Evolutionary conservation across 2,329 filamentous ascomycete species (phyloP).

Genomic region (Fusarium sp.): DNA sequence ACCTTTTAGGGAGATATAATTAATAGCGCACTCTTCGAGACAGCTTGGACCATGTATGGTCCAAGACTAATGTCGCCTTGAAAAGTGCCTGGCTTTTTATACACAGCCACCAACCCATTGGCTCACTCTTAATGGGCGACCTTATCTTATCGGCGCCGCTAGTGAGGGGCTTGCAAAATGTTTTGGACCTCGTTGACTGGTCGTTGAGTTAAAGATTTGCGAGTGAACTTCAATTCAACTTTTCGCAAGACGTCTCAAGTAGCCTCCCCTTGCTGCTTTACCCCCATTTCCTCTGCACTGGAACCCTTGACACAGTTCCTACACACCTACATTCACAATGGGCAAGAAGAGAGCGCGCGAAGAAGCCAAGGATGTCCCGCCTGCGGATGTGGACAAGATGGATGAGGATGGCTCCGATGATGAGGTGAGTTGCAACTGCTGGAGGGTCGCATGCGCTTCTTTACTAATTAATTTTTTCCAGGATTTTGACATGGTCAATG

Average conservation of each 20-base stretch:
- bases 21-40: background rate
- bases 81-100: background rate
- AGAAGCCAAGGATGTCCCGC: constrained; percentile 56
- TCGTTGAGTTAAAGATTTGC: constrained; percentile 25
- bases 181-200: constrained; percentile 41
- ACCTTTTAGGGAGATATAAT: background rate
- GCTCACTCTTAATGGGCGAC: constrained; percentile 30
- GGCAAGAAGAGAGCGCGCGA: constrained; percentile 65
- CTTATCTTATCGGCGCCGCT: constrained; percentile 44
- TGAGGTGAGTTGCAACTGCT: constrained; percentile 55
- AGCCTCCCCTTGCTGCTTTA: background rate
- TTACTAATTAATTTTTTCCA: constrained; percentile 51
- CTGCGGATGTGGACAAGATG: constrained; percentile 59
- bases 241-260: background rate
- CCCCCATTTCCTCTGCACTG: background rate
- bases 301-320: background rate
- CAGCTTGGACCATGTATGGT: background rate
- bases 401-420: constrained; percentile 65
- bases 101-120: constrained; percentile 19
- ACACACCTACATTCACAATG: constrained; percentile 49
- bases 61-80: background rate
- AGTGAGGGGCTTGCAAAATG: constrained; percentile 58
- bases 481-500: constrained; percentile 92
- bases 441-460: constrained; percentile 11
- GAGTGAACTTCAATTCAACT: constrained; percentile 4